Evolutionary conservation across 2,329 filamentous ascomycete species (phyloP).

Genomic region (Fusarium austroafricanum): DNA sequence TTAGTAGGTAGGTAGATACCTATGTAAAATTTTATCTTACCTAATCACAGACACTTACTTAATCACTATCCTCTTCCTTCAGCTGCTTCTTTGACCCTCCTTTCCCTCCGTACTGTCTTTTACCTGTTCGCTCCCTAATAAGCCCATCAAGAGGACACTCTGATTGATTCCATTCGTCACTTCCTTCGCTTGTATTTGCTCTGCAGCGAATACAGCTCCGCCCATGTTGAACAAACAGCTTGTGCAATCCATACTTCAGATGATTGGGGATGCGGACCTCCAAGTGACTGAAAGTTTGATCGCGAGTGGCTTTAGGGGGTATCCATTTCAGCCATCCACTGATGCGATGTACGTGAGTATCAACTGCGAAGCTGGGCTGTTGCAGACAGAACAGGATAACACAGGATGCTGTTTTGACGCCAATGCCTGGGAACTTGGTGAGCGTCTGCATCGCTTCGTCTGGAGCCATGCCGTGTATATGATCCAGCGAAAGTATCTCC

Average conservation of each 20-base stretch:
- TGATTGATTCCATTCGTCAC: slow-evolving; percentile 42
- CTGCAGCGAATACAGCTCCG: slow-evolving; percentile 43
- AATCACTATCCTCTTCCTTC: slow-evolving; percentile 37
- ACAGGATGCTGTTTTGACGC: slow-evolving; percentile 46
- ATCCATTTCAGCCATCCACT: slow-evolving; percentile 46
- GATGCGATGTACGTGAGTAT: slow-evolving; percentile 45
- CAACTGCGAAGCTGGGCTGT: slow-evolving; percentile 46
- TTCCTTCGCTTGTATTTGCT: slow-evolving; percentile 46
- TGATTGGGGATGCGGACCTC: slow-evolving; percentile 45
- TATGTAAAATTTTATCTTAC: neutral
- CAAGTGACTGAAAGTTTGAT: slow-evolving; percentile 45
- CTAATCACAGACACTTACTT: slow-evolving; percentile 5
- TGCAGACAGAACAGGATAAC: slow-evolving; percentile 46
- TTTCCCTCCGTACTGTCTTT: slow-evolving; percentile 38
- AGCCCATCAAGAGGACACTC: slow-evolving; percentile 43
- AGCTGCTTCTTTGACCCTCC: slow-evolving; percentile 27
- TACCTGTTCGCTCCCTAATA: slow-evolving; percentile 42
- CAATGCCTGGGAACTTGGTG: slow-evolving; percentile 45
- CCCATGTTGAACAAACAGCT: slow-evolving; percentile 45
- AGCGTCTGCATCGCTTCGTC: slow-evolving; percentile 46
- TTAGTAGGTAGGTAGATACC: no score
- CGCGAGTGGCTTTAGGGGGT: slow-evolving; percentile 43
- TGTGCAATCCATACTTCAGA: slow-evolving; percentile 45
- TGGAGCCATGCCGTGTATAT: slow-evolving; percentile 45
- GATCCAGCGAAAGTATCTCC: slow-evolving; percentile 42